Evolutionary conservation across 345 rosid genomes (phyloP).

Genomic region (Citrus maxima): DNA sequence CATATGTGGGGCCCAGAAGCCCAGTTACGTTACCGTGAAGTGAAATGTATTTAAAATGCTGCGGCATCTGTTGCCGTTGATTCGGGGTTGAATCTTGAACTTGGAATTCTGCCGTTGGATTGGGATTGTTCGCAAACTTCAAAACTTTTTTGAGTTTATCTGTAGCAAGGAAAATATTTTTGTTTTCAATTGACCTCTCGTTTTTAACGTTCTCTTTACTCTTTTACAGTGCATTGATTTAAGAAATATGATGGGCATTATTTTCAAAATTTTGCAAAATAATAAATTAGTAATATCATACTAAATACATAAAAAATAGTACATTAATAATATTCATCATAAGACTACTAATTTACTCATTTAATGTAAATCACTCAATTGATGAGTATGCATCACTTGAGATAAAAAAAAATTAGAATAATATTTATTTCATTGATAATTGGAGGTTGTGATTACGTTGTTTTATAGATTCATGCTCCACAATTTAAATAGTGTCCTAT

Average conservation of each 20-base stretch:
- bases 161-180: background rate
- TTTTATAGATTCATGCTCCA: no score
- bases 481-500: no score
- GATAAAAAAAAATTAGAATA: background rate
- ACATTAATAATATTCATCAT: no score
- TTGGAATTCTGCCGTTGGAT: slow-evolving; percentile 13
- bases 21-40: background rate
- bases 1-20: background rate
- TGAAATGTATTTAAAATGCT: background rate
- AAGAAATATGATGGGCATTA: background rate
- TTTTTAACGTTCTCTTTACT: background rate
- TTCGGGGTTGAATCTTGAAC: background rate
- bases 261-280: background rate
- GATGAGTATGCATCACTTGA: no score
- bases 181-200: background rate
- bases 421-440: no score
- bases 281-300: background rate
- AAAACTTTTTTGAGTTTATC: background rate
- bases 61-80: background rate
- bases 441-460: no score
- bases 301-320: no score
- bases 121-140: background rate
- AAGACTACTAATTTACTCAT: no score
- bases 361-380: no score
- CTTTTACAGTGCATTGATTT: background rate